Evolutionary conservation across 2,329 filamentous ascomycete species (phyloP), one percentile per base, ranked within the genome.

Genomic region (Colletotrichum sp.): DNA sequence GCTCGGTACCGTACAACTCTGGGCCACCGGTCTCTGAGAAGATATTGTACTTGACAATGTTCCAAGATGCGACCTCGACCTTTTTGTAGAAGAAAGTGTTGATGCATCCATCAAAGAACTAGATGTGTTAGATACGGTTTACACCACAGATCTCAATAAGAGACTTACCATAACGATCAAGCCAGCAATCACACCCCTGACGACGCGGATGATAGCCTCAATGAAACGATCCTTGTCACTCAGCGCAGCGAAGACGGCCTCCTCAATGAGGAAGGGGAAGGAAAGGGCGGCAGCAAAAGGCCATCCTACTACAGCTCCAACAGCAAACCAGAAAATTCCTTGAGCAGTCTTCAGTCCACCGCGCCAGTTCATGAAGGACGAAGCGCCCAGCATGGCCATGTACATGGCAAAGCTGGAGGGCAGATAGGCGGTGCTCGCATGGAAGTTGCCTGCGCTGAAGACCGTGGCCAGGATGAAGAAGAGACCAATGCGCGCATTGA

Each of bases 391-490:
- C 90, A 97, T 97, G 16, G 92, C 93, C 76, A 93, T 95, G 83
- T 98, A 98, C 97, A 99, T 99, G 82, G 97, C 94, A 82, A 99
- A 99, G 84, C 94, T 98, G 10, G 96, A 98, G 0, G 97, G 97
- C 7, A 99, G 88, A 82, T 95, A 98, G 8, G 96, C 93, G 2
- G 94, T 91, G 73, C 95, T 95, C 6, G 97, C 94, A 84, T 98
- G 95, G 83, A 98, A 99, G 90, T 98, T 98, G 59, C 97, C 97
- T 0, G 97, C 95, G 77, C 94, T 98, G 74, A 94, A 92, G 66
- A 95, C 87, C 76, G 94, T 93, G 59, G 94, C 92, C 77, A 96
- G 88, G 76, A 98, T 86, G 84, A 98, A 98, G 82, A 98, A 92
- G 6, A 98, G 87, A 13, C 95, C 97, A 73, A 99, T 94, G 75